Conservation (phyloP, 2,329 filamentous ascomycete genomes). For the Microsporum canis region DNA sequence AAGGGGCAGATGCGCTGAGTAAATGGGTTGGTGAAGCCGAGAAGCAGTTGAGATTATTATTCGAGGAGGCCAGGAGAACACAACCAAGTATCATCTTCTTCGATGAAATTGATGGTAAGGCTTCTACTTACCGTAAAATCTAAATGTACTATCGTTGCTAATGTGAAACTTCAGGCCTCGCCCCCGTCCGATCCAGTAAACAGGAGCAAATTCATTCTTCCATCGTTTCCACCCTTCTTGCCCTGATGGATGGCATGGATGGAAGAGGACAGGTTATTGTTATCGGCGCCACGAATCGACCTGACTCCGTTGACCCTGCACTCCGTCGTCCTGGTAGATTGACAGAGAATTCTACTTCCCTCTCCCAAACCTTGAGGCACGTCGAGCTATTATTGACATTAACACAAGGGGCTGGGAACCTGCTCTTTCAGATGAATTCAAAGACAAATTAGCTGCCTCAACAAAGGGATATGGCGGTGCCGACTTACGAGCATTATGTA, state of each 20-base stretch:
- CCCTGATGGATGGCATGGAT: constrained; percentile 96
- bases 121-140: background rate
- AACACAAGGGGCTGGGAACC: constrained; percentile 90
- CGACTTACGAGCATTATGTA: constrained; percentile 85
- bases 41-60: constrained; percentile 81
- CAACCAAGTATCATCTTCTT: constrained; percentile 99
- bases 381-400: constrained; percentile 83
- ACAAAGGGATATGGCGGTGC: constrained; percentile 97
- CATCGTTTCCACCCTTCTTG: constrained; percentile 87
- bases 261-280: constrained; percentile 97
- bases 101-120: constrained; percentile 83
- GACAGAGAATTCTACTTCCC: constrained; percentile 98
- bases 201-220: constrained; percentile 98
- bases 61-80: constrained; percentile 88
- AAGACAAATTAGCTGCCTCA: constrained; percentile 65
- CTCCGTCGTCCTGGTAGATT: constrained; percentile 91
- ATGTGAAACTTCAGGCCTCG: constrained; percentile 42
- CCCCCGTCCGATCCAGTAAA: constrained; percentile 91
- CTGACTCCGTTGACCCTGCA: constrained; percentile 96
- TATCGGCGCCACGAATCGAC: constrained; percentile 96
- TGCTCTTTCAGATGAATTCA: constrained; percentile 62
- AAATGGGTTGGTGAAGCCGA: constrained; percentile 99
- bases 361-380: constrained; percentile 66
- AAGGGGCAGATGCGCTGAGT: constrained; percentile 91
- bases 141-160: background rate